Evolutionary conservation across 2,329 filamentous ascomycete genomes (phyloP).

Genomic region (Epichloe bromicola): DNA sequence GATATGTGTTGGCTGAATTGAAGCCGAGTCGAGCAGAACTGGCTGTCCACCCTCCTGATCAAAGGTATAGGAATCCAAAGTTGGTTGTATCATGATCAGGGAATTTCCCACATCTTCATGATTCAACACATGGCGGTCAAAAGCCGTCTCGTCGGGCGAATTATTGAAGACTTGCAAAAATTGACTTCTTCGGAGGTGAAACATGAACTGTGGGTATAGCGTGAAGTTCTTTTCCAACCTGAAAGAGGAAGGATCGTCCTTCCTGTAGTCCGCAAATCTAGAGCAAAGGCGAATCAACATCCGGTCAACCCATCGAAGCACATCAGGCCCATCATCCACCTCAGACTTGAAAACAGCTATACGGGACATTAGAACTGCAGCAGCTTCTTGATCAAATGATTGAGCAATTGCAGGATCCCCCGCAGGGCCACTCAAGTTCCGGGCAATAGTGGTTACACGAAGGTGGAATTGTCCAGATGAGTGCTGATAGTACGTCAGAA

Average conservation of each 20-base stretch:
- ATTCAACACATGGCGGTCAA: conserved; percentile 92
- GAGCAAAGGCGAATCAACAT: conserved; percentile 97
- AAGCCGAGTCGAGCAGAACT: conserved; percentile 91
- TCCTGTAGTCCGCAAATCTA: conserved; percentile 92
- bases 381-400: conserved; percentile 96
- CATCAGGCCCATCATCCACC: conserved; percentile 96
- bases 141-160: conserved; percentile 97
- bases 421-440: conserved; percentile 82
- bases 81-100: conserved; percentile 97
- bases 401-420: conserved; percentile 92
- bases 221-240: conserved; percentile 97
- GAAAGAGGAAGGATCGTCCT: conserved; percentile 96
- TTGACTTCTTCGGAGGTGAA: conserved; percentile 90
- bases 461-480: conserved; percentile 93
- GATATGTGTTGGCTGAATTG: conserved; percentile 88
- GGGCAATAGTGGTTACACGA: conserved; percentile 83
- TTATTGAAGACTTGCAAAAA: conserved; percentile 99
- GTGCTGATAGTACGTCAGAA: conserved; percentile 97
- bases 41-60: conserved; percentile 87
- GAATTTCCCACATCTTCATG: conserved; percentile 96
- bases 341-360: conserved; percentile 99
- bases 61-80: conserved; percentile 91
- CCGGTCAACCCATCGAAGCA: conserved; percentile 92
- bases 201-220: conserved; percentile 98
- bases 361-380: conserved; percentile 95